Evolutionary conservation across 495 filamentous ascomycete species (phyloP).

Genomic region (Aspergillus carlsbadensis): DNA sequence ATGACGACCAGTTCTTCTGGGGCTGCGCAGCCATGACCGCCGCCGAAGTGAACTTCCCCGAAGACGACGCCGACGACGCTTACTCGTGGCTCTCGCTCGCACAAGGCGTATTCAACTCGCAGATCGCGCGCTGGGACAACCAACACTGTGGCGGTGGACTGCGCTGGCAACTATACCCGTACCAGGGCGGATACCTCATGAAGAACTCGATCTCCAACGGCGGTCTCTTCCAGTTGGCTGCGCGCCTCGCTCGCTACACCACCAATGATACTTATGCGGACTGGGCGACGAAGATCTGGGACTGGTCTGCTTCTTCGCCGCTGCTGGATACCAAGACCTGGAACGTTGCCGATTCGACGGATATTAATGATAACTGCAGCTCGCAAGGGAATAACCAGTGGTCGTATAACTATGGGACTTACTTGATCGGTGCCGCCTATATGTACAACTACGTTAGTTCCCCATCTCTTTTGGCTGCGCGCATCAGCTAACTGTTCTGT

Average conservation of each 20-base stretch:
- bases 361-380: conserved; percentile 51
- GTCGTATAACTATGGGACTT: conserved; percentile 69
- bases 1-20: conserved; percentile 61
- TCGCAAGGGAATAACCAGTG: conserved; percentile 58
- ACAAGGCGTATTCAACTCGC: conserved; percentile 76
- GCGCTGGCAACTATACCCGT: conserved; percentile 56
- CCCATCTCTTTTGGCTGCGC: neutral
- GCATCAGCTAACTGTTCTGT: conserved; percentile 19
- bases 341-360: conserved; percentile 59
- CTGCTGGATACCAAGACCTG: conserved; percentile 56
- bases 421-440: conserved; percentile 63
- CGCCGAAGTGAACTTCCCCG: conserved; percentile 50
- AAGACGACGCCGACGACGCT: conserved; percentile 35
- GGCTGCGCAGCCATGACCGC: conserved; percentile 55
- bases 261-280: conserved; percentile 61
- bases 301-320: conserved; percentile 57
- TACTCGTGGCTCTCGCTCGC: conserved; percentile 73
- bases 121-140: conserved; percentile 55
- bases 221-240: conserved; percentile 65
- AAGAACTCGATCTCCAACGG: conserved; percentile 73
- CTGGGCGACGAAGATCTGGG: conserved; percentile 67
- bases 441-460: conserved; percentile 65
- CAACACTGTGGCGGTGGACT: conserved; percentile 50
- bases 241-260: conserved; percentile 66
- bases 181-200: conserved; percentile 56